A percentile compares a stretch with the other conserved stretches of the same genome.
Evolutionary conservation across 2,329 filamentous ascomycete species (phyloP).

Genomic region (Beauveria australis): DNA sequence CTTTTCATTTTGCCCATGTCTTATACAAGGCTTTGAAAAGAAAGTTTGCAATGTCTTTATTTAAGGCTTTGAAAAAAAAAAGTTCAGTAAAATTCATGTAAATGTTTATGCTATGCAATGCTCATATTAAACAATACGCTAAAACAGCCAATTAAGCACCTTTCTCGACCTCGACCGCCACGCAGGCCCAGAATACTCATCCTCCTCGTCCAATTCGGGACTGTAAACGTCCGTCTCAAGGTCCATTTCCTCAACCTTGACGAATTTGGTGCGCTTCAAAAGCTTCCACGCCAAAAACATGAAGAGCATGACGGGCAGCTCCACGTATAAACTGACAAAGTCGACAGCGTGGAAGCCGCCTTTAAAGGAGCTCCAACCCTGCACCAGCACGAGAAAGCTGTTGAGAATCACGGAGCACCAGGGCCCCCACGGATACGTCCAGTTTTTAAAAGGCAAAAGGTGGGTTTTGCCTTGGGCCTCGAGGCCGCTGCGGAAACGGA

Average conservation of each 20-base stretch:
- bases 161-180: neutral
- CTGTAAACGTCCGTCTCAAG: conserved; percentile 52
- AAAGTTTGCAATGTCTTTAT: too few species aligned
- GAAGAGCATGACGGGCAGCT: conserved; percentile 51
- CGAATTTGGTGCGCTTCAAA: conserved; percentile 52
- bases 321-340: conserved; percentile 58
- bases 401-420: conserved; percentile 49
- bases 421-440: conserved; percentile 57
- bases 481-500: conserved; percentile 56
- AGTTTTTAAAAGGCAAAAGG: conserved; percentile 55
- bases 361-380: conserved; percentile 57
- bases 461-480: conserved; percentile 51
- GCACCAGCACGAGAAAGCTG: conserved; percentile 51
- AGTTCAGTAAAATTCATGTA: neutral
- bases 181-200: conserved; percentile 3
- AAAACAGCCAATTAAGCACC: conserved; percentile 9
- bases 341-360: conserved; percentile 48
- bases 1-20: too few species aligned
- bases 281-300: conserved; percentile 67
- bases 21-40: too few species aligned
- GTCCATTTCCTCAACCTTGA: conserved; percentile 52
- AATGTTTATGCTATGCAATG: conserved; percentile 3
- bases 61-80: too few species aligned
- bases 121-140: neutral
- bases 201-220: conserved; percentile 26